Percentiles rank a stretch among this genome's conserved stretches.
Evolutionary conservation across 768 basidiomycete genomes (phyloP).

Genomic region (Rhizopogon vesiculosus): DNA sequence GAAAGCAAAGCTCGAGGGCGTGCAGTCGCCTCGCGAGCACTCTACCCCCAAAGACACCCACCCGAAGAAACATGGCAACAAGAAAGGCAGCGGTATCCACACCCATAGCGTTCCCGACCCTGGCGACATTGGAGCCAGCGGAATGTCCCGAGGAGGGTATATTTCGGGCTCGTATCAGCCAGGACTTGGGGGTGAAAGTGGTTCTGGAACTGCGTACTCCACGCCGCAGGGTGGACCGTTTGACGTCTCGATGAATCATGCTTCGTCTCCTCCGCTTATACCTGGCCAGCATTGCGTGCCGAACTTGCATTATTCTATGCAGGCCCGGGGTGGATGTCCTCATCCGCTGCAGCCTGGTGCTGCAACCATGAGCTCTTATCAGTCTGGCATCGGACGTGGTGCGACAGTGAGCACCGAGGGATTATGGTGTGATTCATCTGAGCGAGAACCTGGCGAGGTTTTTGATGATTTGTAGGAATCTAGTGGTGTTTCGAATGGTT

Average conservation of each 20-base stretch:
- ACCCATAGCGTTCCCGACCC: conserved; percentile 14
- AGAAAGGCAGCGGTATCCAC: conserved; percentile 8
- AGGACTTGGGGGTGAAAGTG: conserved; percentile 12
- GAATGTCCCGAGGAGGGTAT: conserved; percentile 4
- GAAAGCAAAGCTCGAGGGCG: conserved; percentile 21
- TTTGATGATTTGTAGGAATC: neutral
- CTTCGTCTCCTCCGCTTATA: neutral
- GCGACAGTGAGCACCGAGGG: neutral
- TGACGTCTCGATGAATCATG: neutral
- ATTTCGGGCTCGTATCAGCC: conserved; percentile 15
- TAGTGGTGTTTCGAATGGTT: neutral
- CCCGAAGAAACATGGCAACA: neutral
- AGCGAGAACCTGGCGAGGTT: neutral
- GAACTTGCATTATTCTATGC: neutral
- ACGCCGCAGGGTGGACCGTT: neutral
- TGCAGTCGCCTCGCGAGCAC: neutral
- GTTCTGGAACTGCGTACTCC: conserved; percentile 13
- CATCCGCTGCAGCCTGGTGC: neutral
- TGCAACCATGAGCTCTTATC: neutral
- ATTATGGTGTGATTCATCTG: neutral
- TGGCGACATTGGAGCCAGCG: conserved; percentile 14
- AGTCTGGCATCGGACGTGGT: neutral
- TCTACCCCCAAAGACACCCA: neutral
- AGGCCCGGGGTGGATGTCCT: neutral
- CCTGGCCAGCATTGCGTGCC: neutral